Percentiles rank a stretch among this genome's conserved stretches.
Evolutionary conservation across 2,329 filamentous ascomycete species (phyloP).

Genomic region (Penicillium janthinellum): DNA sequence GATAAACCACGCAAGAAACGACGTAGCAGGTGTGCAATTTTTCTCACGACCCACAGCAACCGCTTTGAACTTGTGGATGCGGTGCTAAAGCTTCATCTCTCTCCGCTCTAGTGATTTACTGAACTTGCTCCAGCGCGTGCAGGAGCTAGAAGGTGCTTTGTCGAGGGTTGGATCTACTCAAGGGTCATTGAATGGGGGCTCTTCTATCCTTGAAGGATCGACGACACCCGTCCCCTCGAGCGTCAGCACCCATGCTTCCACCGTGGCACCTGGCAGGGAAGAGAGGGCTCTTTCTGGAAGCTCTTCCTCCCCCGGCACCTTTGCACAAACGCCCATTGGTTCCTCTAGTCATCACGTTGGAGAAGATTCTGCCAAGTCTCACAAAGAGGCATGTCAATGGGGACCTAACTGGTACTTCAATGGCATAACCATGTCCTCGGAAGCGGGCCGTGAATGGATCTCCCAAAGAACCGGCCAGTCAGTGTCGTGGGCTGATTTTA

Average conservation of each 20-base stretch:
- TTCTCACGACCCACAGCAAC: background rate
- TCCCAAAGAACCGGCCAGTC: slow-evolving; percentile 18
- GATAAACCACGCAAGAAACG: slow-evolving; percentile 17
- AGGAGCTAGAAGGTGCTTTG: slow-evolving; percentile 16
- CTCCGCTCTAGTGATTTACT: slow-evolving; percentile 10
- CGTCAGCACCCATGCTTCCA: background rate
- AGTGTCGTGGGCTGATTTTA: slow-evolving; percentile 12
- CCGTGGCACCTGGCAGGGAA: background rate
- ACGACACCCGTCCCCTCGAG: background rate
- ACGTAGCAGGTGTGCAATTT: slow-evolving; percentile 9
- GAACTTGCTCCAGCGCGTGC: slow-evolving; percentile 11
- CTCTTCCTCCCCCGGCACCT: background rate
- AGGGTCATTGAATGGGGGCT: background rate
- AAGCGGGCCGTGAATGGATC: slow-evolving; percentile 20
- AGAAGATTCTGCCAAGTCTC: background rate
- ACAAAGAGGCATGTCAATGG: slow-evolving; percentile 6
- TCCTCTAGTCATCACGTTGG: background rate
- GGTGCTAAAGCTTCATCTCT: background rate
- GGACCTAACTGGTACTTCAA: slow-evolving; percentile 25
- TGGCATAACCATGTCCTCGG: slow-evolving; percentile 19
- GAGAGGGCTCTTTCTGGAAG: background rate
- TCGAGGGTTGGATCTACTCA: background rate
- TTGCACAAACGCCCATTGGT: background rate
- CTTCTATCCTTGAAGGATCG: background rate
- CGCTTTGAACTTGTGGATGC: background rate